phyloP scores from a whole-genome alignment of 1,284 basidiomycete genomes.

The Takashimella koratensis region DNA sequence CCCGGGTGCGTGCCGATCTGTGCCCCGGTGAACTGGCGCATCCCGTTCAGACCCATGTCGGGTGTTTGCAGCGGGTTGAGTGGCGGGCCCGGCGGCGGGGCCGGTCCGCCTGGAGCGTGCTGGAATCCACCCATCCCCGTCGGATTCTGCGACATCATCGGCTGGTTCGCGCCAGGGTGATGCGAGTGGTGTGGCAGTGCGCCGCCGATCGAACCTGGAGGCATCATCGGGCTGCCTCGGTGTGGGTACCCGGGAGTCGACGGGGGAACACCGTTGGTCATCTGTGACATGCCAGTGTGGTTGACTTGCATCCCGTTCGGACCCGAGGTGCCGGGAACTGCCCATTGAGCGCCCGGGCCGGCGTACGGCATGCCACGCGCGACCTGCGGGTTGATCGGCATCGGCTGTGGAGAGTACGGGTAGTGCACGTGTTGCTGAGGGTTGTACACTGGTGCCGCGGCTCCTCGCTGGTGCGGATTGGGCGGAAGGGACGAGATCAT shows the following conservation, averaged over 20 bases:
- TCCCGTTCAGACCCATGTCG: conserved; percentile 27
- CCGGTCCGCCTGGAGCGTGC: background rate
- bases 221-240: background rate
- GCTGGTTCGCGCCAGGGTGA: background rate
- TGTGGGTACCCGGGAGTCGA: background rate
- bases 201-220: background rate
- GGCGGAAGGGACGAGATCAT: conserved; percentile 12
- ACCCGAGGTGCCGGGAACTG: conserved; percentile 12
- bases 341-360: conserved; percentile 35
- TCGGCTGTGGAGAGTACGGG: conserved; percentile 42
- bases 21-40: conserved; percentile 30
- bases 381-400: conserved; percentile 38
- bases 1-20: conserved; percentile 34
- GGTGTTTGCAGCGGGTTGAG: too few relatives aligned
- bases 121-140: conserved; percentile 3
- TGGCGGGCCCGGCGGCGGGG: background rate
- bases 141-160: background rate
- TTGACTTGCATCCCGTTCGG: conserved; percentile 24
- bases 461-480: conserved; percentile 17
- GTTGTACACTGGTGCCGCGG: conserved; percentile 37
- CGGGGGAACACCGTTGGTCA: conserved; percentile 8
- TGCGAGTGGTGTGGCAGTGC: background rate
- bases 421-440: conserved; percentile 45
- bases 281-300: conserved; percentile 33
- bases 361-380: conserved; percentile 40